Conservation (phyloP, 768 basidiomycete species). For the Tricholomella constricta region DNA sequence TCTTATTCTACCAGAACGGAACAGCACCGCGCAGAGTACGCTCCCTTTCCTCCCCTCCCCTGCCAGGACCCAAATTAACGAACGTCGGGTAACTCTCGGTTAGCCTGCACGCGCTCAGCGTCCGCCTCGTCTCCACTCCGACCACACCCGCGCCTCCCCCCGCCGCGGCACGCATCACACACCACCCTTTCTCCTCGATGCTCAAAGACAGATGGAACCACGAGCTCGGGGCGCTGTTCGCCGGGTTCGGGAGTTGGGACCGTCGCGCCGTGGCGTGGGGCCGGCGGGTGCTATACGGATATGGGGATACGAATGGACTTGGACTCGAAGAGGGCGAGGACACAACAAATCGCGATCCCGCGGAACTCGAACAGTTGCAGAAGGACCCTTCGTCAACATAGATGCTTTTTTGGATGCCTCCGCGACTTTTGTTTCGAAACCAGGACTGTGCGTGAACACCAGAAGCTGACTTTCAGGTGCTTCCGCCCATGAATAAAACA, state of each 20-base stretch:
- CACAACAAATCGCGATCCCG: too few relatives aligned
- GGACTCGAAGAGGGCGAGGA: too few relatives aligned
- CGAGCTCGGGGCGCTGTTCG: slow-evolving; percentile 49
- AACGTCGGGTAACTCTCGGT: background rate
- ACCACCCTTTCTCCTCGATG: slow-evolving; percentile 47
- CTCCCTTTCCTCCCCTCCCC: background rate
- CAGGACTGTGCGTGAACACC: too few relatives aligned
- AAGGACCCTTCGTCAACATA: too few relatives aligned
- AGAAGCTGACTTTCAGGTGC: too few relatives aligned
- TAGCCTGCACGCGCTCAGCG: slow-evolving; percentile 52
- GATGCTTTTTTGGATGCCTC: too few relatives aligned
- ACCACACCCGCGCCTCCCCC: slow-evolving; percentile 51
- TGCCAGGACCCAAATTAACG: background rate
- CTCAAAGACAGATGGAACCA: slow-evolving; percentile 62
- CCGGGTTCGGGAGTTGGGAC: slow-evolving; percentile 48
- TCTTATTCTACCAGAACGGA: too few relatives aligned
- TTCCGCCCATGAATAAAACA: too few relatives aligned
- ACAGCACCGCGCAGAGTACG: slow-evolving; percentile 58
- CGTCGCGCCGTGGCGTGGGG: slow-evolving; percentile 49
- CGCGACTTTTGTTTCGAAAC: too few relatives aligned
- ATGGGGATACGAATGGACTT: too few relatives aligned
- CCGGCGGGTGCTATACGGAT: slow-evolving; percentile 45
- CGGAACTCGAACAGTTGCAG: too few relatives aligned
- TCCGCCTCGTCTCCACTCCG: slow-evolving; percentile 50
- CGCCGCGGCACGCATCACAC: slow-evolving; percentile 54